Percentiles rank a stretch among this genome's conserved stretches.
phyloP scores from a whole-genome alignment of 2,329 filamentous ascomycete genomes.

The Curvularia sp. region DNA sequence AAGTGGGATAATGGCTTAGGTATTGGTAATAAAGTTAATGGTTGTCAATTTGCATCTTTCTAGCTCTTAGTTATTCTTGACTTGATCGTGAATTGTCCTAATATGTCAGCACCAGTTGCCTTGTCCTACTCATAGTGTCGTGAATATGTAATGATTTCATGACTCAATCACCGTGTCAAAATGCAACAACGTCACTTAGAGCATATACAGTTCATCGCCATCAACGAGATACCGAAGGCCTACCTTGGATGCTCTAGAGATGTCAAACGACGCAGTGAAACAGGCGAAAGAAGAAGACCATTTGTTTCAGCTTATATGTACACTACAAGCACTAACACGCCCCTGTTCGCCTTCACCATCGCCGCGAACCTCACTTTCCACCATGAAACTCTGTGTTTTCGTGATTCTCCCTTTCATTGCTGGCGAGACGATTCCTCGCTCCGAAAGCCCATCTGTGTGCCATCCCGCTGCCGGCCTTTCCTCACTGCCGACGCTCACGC shows the following conservation, averaged over 20 bases:
- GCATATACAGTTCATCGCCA: no score
- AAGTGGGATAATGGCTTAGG: background rate
- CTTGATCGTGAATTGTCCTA: background rate
- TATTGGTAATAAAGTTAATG: background rate
- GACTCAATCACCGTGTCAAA: no score
- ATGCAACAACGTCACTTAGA: no score
- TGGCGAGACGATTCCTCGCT: background rate
- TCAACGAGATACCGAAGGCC: no score
- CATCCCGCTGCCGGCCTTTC: slow-evolving; percentile 10
- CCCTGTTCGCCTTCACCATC: background rate
- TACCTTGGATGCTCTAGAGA: no score
- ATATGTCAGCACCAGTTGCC: no score
- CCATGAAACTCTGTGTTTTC: slow-evolving; percentile 2
- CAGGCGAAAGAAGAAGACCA: no score
- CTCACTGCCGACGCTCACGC: slow-evolving; percentile 20
- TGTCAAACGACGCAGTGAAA: no score
- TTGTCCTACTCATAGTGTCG: no score
- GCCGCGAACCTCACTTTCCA: slow-evolving; percentile 1
- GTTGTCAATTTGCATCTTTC: background rate
- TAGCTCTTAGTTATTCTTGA: background rate
- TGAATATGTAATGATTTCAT: no score
- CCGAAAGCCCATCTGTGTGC: background rate
- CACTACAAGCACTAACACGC: background rate
- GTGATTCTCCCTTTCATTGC: background rate
- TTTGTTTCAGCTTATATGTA: no score